phyloP scores from a whole-genome alignment of 441 rosid genomes.

The Erysimum pusillum region DNA sequence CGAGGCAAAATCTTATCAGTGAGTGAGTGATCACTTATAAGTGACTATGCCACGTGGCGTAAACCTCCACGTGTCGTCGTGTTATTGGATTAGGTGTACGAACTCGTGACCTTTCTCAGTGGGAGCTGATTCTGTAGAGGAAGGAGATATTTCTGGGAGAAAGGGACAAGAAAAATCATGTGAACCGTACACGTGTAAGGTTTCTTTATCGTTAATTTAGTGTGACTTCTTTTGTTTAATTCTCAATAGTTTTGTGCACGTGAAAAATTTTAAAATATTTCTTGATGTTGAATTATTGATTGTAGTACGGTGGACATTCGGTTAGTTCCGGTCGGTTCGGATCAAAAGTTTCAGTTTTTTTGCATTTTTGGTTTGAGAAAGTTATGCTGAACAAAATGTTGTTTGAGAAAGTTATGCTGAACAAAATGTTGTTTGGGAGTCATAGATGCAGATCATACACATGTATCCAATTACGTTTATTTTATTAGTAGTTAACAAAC shows the following conservation, averaged over 20 bases:
- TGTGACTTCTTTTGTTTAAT: neutral
- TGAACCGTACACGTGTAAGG: conserved; percentile 41
- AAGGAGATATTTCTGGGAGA: conserved; percentile 40
- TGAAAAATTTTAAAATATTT: neutral
- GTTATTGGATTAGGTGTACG: neutral
- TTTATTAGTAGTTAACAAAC: too few species aligned
- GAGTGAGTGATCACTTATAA: conserved; percentile 26
- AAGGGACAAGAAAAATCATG: conserved; percentile 24
- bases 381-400: too few species aligned
- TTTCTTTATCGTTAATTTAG: conserved; percentile 30
- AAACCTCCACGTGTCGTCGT: neutral
- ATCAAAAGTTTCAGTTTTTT: too few species aligned
- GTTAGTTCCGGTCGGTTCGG: too few species aligned
- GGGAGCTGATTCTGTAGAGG: neutral
- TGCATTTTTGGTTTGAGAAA: too few species aligned
- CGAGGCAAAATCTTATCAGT: conserved; percentile 38
- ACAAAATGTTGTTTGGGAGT: too few species aligned
- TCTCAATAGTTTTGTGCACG: neutral
- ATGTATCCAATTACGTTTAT: too few species aligned
- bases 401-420: too few species aligned
- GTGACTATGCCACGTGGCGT: conserved; percentile 35
- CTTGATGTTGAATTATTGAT: too few species aligned
- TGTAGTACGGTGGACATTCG: too few species aligned
- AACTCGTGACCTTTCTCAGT: conserved; percentile 27
- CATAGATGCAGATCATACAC: too few species aligned